phyloP scores from a whole-genome alignment of 2,329 filamentous ascomycete genomes.

The Aspergillus intermedius region DNA sequence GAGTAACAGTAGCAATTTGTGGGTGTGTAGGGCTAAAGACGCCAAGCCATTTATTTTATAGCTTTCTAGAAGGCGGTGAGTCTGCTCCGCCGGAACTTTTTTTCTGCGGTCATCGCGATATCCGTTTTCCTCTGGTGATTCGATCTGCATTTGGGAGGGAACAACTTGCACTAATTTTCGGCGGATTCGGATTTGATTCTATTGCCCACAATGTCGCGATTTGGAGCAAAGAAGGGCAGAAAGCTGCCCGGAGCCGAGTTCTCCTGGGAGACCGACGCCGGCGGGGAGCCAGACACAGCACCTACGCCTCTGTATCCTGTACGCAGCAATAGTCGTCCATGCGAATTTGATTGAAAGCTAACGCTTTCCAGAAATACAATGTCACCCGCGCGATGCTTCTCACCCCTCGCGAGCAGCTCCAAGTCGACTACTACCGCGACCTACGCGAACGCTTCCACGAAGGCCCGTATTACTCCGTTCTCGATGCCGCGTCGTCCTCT shows the following conservation, averaged over 20 bases:
- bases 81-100: slow-evolving; percentile 15
- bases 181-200: background rate
- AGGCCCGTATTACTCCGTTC: slow-evolving; percentile 53
- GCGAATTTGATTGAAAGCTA: background rate
- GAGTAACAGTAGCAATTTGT: no score
- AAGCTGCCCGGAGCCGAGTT: slow-evolving; percentile 38
- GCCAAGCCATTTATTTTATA: background rate
- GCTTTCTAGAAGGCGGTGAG: slow-evolving; percentile 22
- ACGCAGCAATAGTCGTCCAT: slow-evolving; percentile 3
- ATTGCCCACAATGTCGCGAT: slow-evolving; percentile 28
- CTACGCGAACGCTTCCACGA: slow-evolving; percentile 53
- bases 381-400: slow-evolving; percentile 29
- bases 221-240: slow-evolving; percentile 32
- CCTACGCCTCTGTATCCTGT: slow-evolving; percentile 45
- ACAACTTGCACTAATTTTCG: background rate
- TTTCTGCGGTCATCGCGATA: background rate
- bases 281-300: slow-evolving; percentile 36
- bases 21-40: background rate
- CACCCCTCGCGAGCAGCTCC: slow-evolving; percentile 38
- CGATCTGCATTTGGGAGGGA: no score
- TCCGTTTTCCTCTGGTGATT: background rate
- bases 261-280: slow-evolving; percentile 34
- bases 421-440: slow-evolving; percentile 45
- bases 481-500: slow-evolving; percentile 35
- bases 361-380: slow-evolving; percentile 29